These are phyloP conservation scores for Angomonas deanei DNA, from an alignment of 208 protist genomes.

Conservation along the genomic window DNA sequence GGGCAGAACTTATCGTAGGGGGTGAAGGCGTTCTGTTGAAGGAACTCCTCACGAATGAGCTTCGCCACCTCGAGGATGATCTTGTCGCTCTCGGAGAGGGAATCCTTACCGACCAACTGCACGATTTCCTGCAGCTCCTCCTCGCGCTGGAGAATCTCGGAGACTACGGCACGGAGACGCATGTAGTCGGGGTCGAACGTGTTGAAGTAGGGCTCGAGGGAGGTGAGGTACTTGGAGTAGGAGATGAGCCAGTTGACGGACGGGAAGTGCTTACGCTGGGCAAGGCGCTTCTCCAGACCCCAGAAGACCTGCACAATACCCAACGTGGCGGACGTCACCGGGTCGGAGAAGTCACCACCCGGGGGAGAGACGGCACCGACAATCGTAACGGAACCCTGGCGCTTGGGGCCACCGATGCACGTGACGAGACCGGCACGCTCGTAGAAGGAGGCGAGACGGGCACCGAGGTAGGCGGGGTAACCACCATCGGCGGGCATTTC, in stretches of 20 bases:
- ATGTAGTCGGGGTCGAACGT: slow-evolving; percentile 95
- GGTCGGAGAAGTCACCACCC: slow-evolving; percentile 99
- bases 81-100: slow-evolving; percentile 99
- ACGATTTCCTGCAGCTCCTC: slow-evolving; percentile 99
- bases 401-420: slow-evolving; percentile 95
- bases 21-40: slow-evolving; percentile 99
- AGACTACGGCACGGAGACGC: slow-evolving; percentile 86
- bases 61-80: slow-evolving; percentile 99
- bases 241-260: slow-evolving; percentile 99
- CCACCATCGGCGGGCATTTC: slow-evolving; percentile 99
- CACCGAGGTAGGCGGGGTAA: slow-evolving; percentile 99
- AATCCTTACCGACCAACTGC: slow-evolving; percentile 99
- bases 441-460: slow-evolving; percentile 99
- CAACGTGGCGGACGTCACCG: slow-evolving; percentile 98
- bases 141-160: slow-evolving; percentile 98
- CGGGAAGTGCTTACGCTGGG: slow-evolving; percentile 99
- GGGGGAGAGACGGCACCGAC: slow-evolving; percentile 99
- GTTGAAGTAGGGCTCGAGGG: slow-evolving; percentile 97
- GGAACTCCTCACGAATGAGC: slow-evolving; percentile 99
- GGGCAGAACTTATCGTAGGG: slow-evolving; percentile 97
- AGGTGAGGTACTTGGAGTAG: slow-evolving; percentile 99
- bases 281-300: slow-evolving; percentile 99
- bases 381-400: slow-evolving; percentile 98
- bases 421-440: slow-evolving; percentile 94
- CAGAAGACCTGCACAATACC: slow-evolving; percentile 99